Conservation (phyloP, 192 early-diverging fungal species). For the Mortierella alpina region DNA sequence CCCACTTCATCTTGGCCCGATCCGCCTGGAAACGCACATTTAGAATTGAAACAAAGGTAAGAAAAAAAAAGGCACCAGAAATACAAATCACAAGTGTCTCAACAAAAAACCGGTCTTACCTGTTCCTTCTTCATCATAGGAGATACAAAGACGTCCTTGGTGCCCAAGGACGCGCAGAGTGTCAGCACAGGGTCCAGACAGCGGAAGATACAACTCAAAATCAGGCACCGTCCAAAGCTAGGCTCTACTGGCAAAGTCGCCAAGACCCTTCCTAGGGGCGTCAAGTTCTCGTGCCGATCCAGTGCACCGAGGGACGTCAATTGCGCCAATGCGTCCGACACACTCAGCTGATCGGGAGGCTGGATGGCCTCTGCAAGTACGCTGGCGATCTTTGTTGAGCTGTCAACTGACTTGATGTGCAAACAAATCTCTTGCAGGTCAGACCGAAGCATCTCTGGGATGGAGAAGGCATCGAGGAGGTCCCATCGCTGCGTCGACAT, state of each 20-base stretch:
- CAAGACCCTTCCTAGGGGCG: slow-evolving; percentile 72
- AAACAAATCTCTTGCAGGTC: slow-evolving; percentile 64
- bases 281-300: slow-evolving; percentile 64
- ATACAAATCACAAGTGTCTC: not conserved
- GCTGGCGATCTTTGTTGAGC: slow-evolving; percentile 51
- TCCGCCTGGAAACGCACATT: slow-evolving; percentile 31
- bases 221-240: slow-evolving; percentile 74
- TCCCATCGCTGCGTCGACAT: slow-evolving; percentile 57
- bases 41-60: not conserved
- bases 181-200: slow-evolving; percentile 78
- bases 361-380: slow-evolving; percentile 58
- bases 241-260: slow-evolving; percentile 73
- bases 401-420: slow-evolving; percentile 61
- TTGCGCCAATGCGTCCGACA: slow-evolving; percentile 49
- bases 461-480: slow-evolving; percentile 61
- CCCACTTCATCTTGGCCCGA: slow-evolving; percentile 54
- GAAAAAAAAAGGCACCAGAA: not conserved
- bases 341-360: slow-evolving; percentile 56
- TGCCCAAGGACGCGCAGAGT: slow-evolving; percentile 65
- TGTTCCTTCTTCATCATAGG: slow-evolving; percentile 51
- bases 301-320: slow-evolving; percentile 55
- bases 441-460: slow-evolving; percentile 66
- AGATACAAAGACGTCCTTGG: slow-evolving; percentile 55
- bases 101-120: not conserved
- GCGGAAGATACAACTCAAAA: slow-evolving; percentile 68